phyloP scores from a whole-genome alignment of 768 basidiomycete genomes.

The Xerocomellus amylosporus region DNA sequence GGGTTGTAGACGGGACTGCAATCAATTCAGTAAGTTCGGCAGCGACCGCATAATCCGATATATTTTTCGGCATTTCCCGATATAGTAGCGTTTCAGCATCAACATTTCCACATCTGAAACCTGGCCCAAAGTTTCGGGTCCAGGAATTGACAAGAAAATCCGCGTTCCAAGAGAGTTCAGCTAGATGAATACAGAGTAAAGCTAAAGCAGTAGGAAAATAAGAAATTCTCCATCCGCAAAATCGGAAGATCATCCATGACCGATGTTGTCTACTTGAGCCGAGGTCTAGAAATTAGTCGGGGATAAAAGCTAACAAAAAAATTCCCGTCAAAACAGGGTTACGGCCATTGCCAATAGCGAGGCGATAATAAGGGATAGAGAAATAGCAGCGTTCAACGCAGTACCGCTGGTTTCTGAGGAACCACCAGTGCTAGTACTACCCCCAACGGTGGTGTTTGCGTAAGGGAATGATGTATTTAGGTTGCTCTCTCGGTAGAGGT shows the following conservation, averaged over 20 bases:
- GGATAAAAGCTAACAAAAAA: conserved; percentile 8
- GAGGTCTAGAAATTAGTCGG: conserved; percentile 23
- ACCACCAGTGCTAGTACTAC: conserved; percentile 4
- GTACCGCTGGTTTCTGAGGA: conserved; percentile 2
- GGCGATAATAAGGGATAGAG: conserved; percentile 11
- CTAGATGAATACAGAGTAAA: conserved; percentile 10
- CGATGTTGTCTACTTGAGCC: conserved; percentile 20
- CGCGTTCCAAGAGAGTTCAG: neutral
- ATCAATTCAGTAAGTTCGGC: too few relatives aligned
- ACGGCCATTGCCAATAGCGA: conserved; percentile 12
- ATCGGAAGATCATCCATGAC: conserved; percentile 13
- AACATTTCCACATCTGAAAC: too few relatives aligned
- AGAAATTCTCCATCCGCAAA: conserved; percentile 8
- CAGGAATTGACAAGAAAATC: too few relatives aligned
- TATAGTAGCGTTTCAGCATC: too few relatives aligned
- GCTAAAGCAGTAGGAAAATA: conserved; percentile 1
- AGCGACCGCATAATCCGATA: too few relatives aligned
- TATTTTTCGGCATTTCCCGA: too few relatives aligned
- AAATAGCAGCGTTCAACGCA: conserved; percentile 13
- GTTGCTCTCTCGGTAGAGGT: conserved; percentile 85
- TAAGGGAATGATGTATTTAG: conserved; percentile 66
- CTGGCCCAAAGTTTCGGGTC: too few relatives aligned
- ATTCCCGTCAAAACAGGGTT: conserved; percentile 18
- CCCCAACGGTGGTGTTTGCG: conserved; percentile 32
- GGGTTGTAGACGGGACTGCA: too few relatives aligned